Conservation (phyloP, 345 rosid species). For the Clarkia xantiana region DNA sequence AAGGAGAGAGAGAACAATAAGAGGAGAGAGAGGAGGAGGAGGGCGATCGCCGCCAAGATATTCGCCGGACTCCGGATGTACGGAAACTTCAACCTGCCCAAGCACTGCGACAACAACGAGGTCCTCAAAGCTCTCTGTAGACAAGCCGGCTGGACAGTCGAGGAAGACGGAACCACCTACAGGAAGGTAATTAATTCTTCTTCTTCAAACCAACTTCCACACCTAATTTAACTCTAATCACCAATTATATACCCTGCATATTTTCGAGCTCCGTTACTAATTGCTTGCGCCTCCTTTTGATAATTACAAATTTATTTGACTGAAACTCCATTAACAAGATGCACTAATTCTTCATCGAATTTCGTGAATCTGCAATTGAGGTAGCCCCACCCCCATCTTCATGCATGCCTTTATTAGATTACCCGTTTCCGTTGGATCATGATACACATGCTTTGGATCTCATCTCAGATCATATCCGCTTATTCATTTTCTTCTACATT, state of each 20-base stretch:
- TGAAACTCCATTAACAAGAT: too few species aligned
- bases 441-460: too few species aligned
- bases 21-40: conserved; percentile 69
- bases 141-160: conserved; percentile 96
- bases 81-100: conserved; percentile 87
- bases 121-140: conserved; percentile 87
- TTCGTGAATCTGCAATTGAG: too few species aligned
- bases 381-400: too few species aligned
- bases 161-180: conserved; percentile 95
- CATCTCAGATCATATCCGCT: too few species aligned
- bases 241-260: neutral
- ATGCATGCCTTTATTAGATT: too few species aligned
- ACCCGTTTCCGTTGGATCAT: too few species aligned
- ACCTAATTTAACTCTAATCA: neutral
- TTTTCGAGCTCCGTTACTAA: neutral
- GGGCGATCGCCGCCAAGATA: conserved; percentile 97
- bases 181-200: conserved; percentile 42
- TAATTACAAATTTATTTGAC: too few species aligned
- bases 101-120: conserved; percentile 97
- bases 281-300: too few species aligned
- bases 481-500: too few species aligned
- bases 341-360: too few species aligned
- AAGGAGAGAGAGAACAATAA: conserved; percentile 98
- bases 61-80: conserved; percentile 72
- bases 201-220: neutral